phyloP scores from a whole-genome alignment of 768 basidiomycete genomes.

The Brasilioporus rufonigricans region DNA sequence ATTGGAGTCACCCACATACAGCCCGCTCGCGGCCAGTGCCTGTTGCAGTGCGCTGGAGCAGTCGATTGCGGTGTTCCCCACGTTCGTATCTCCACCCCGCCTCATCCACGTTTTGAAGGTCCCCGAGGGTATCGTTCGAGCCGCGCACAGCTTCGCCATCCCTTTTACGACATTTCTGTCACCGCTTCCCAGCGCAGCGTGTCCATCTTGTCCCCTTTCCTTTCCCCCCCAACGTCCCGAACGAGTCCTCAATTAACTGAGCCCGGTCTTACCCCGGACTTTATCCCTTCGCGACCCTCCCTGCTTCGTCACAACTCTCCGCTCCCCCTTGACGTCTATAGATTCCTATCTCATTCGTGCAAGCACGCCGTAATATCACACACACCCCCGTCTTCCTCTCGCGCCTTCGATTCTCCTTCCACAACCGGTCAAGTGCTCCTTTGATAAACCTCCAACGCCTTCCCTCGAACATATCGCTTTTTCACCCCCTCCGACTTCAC shows the following conservation, averaged over 20 bases:
- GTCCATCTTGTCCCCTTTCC: conserved; percentile 17
- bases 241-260: conserved; percentile 23
- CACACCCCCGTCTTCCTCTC: conserved; percentile 17
- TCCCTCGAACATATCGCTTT: conserved; percentile 16
- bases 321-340: conserved; percentile 17
- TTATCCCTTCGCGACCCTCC: conserved; percentile 13
- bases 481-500: conserved; percentile 19
- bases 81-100: conserved; percentile 24
- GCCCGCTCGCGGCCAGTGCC: background rate
- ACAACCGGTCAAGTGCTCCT: conserved; percentile 19
- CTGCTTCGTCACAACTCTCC: conserved; percentile 20
- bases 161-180: conserved; percentile 25
- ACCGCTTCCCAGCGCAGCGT: conserved; percentile 22
- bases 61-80: conserved; percentile 18
- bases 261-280: conserved; percentile 32
- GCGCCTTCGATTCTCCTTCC: conserved; percentile 21
- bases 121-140: conserved; percentile 23
- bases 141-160: conserved; percentile 21
- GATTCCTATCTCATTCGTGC: conserved; percentile 25
- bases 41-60: background rate
- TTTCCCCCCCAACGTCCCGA: conserved; percentile 10
- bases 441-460: conserved; percentile 20
- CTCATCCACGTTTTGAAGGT: conserved; percentile 25
- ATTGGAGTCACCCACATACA: no score
- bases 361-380: conserved; percentile 28